Conservation (phyloP, 495 filamentous ascomycete species). For the Endocarpon pusillum region DNA sequence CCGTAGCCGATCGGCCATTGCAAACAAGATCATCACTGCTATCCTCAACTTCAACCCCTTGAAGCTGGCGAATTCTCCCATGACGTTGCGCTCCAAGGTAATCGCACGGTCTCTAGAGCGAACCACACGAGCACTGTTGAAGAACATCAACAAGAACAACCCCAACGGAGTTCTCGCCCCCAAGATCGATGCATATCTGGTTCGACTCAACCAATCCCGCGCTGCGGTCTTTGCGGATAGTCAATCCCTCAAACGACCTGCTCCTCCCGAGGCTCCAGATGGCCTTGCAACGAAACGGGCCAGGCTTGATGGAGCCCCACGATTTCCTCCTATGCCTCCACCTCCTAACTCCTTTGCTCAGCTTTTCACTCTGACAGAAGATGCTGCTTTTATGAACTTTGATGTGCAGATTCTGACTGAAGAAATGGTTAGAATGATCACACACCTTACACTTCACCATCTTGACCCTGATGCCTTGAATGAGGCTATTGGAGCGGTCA, state of each 20-base stretch:
- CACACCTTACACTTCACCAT: conserved; percentile 46
- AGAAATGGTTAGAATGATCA: conserved; percentile 59
- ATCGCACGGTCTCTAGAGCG: conserved; percentile 85
- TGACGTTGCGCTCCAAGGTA: conserved; percentile 63
- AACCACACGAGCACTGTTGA: conserved; percentile 64
- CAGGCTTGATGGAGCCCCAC: conserved; percentile 39
- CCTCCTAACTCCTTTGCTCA: conserved; percentile 62
- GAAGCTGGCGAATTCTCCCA: conserved; percentile 53
- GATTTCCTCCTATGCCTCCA: conserved; percentile 47
- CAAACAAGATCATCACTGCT: conserved; percentile 67
- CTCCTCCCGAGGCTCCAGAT: conserved; percentile 47
- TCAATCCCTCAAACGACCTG: conserved; percentile 53
- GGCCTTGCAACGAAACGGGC: conserved; percentile 56
- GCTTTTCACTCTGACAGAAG: conserved; percentile 67
- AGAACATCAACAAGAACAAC: conserved; percentile 74
- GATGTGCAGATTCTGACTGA: conserved; percentile 63
- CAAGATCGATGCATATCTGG: conserved; percentile 68
- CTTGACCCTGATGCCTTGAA: conserved; percentile 47
- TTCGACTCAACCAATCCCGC: conserved; percentile 55
- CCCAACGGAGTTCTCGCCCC: conserved; percentile 45
- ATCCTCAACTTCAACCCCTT: conserved; percentile 87
- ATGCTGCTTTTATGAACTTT: conserved; percentile 55
- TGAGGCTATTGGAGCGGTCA: conserved; percentile 48
- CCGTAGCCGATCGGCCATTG: conserved; percentile 59
- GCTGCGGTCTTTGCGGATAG: conserved; percentile 59